phyloP scores from a whole-genome alignment of 148 eudicot genomes.

The Spergularia marina region DNA sequence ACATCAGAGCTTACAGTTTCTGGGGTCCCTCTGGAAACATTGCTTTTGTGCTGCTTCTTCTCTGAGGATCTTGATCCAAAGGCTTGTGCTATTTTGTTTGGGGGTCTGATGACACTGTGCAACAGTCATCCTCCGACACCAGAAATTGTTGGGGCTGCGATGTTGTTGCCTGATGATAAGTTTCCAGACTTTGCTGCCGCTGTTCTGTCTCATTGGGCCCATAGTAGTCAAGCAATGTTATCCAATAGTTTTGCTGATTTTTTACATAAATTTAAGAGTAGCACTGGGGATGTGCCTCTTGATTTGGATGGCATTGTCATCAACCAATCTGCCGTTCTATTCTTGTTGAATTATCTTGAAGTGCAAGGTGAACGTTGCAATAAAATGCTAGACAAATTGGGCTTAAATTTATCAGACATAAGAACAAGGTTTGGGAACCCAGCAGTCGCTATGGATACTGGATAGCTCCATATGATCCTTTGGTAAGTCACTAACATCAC shows the following conservation, averaged over 20 bases:
- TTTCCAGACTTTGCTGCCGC: slow-evolving; percentile 38
- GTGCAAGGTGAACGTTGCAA: slow-evolving; percentile 16
- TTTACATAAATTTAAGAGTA: slow-evolving; percentile 29
- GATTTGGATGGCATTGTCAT: slow-evolving; percentile 19
- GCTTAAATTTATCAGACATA: slow-evolving; percentile 24
- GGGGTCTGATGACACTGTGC: slow-evolving; percentile 34
- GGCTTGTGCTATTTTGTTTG: slow-evolving; percentile 21
- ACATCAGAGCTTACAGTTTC: slow-evolving; percentile 37
- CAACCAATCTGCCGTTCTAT: slow-evolving; percentile 35
- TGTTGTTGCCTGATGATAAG: slow-evolving; percentile 36
- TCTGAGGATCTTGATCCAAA: slow-evolving; percentile 29
- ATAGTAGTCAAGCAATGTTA: slow-evolving; percentile 24
- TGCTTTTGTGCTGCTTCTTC: slow-evolving; percentile 34
- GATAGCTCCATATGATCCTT: slow-evolving; percentile 10
- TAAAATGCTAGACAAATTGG: slow-evolving; percentile 28
- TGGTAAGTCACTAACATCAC: slow-evolving; percentile 15
- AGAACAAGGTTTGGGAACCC: slow-evolving; percentile 19
- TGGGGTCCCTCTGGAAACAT: slow-evolving; percentile 35
- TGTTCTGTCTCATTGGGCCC: slow-evolving; percentile 36
- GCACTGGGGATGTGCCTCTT: slow-evolving; percentile 17
- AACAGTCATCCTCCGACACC: slow-evolving; percentile 35
- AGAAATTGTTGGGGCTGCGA: slow-evolving; percentile 37
- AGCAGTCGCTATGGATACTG: slow-evolving; percentile 24
- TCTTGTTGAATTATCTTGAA: slow-evolving; percentile 31
- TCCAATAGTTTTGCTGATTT: slow-evolving; percentile 29